Evolutionary conservation across 1,284 basidiomycete genomes (phyloP).

Genomic region (Boletellus deceptivus): DNA sequence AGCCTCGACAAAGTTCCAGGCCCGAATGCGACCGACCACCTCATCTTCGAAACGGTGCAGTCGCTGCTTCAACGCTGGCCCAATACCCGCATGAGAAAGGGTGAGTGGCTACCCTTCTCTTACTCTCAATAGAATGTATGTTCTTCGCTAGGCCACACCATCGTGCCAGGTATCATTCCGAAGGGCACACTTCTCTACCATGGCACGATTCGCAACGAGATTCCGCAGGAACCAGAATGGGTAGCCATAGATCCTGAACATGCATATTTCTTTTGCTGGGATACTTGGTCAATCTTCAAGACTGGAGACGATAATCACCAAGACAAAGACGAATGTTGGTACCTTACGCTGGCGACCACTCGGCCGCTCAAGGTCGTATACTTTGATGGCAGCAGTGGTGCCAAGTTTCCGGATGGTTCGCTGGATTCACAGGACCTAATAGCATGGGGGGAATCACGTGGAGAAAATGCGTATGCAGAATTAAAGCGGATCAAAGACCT

Average conservation of each 20-base stretch:
- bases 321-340: background rate
- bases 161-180: background rate
- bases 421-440: no score
- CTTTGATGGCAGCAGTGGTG: no score
- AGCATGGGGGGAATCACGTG: no score
- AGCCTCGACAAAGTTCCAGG: conserved; percentile 13
- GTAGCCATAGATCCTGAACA: background rate
- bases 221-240: background rate
- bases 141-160: background rate
- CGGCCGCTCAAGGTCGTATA: no score
- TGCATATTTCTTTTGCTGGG: conserved; percentile 1
- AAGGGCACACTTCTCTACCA: conserved; percentile 1
- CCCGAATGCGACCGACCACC: conserved; percentile 22
- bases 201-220: background rate
- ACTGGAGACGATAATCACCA: no score
- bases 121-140: background rate
- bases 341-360: no score
- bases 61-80: conserved; percentile 48
- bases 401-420: no score
- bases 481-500: no score
- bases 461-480: no score
- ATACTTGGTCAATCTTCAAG: background rate
- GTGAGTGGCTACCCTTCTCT: conserved; percentile 14
- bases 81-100: conserved; percentile 49
- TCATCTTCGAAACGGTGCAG: conserved; percentile 30